Percentiles rank a stretch among this genome's conserved stretches.
Evolutionary conservation across 164 flowering plant genomes (phyloP).

Genomic region (Echeveria elegans): DNA sequence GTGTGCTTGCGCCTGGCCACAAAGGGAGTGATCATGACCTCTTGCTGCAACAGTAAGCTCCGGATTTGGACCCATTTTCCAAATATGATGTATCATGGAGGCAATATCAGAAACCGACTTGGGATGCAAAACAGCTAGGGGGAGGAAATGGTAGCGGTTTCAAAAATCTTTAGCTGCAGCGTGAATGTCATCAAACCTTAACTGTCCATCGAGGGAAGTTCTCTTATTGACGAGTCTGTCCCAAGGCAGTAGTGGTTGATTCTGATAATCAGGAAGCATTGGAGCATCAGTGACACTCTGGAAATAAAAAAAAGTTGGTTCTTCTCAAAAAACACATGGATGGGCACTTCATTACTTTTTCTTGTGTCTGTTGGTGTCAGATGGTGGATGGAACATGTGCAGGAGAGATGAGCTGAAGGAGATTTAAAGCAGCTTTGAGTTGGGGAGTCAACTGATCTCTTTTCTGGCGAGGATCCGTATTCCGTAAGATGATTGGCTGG

Average conservation of each 20-base stretch:
- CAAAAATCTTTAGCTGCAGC: conserved; percentile 41
- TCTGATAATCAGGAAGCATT: conserved; percentile 21
- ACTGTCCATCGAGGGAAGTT: conserved; percentile 29
- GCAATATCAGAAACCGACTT: conserved; percentile 36
- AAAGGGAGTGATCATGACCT: conserved; percentile 57
- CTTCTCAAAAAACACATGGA: conserved; percentile 18
- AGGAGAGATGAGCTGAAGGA: background rate
- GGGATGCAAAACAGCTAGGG: conserved; percentile 33
- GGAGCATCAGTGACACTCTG: conserved; percentile 24
- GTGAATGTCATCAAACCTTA: conserved; percentile 25
- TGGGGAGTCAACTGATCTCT: conserved; percentile 3
- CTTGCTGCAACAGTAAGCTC: conserved; percentile 48
- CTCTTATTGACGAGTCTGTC: conserved; percentile 20
- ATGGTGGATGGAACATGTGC: background rate
- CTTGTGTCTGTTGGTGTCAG: background rate
- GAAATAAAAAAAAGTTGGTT: conserved; percentile 19
- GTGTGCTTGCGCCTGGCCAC: conserved; percentile 51
- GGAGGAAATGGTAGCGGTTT: conserved; percentile 29
- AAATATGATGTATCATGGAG: conserved; percentile 25
- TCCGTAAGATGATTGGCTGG: conserved; percentile 4
- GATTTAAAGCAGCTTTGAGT: conserved; percentile 7
- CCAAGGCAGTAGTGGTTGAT: conserved; percentile 21
- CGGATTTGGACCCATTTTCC: conserved; percentile 32
- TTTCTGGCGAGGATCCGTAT: background rate
- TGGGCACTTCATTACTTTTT: conserved; percentile 23